phyloP scores from a whole-genome alignment of 495 filamentous ascomycete genomes.

The Corynascus novoguineensis region DNA sequence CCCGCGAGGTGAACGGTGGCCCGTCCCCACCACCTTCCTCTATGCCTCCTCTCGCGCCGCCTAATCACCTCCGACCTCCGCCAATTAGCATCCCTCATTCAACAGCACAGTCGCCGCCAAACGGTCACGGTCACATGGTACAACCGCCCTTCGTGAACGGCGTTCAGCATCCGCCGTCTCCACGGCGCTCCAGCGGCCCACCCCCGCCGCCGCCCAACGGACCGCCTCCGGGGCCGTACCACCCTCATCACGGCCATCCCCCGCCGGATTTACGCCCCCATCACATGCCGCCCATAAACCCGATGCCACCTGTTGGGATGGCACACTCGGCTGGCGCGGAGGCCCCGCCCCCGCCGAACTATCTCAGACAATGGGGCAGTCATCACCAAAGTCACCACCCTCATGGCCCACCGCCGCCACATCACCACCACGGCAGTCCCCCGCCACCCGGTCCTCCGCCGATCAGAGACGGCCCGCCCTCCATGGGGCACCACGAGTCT shows the following conservation, averaged over 20 bases:
- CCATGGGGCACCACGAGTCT: conserved; percentile 23
- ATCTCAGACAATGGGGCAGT: conserved; percentile 29
- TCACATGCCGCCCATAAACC: conserved; percentile 26
- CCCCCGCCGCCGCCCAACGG: conserved; percentile 27
- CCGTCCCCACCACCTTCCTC: conserved; percentile 29
- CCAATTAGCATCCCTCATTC: conserved; percentile 33
- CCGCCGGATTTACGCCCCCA: conserved; percentile 35
- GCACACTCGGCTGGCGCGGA: conserved; percentile 18
- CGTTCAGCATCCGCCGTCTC: conserved; percentile 34
- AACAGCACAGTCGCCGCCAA: conserved; percentile 33
- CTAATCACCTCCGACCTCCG: conserved; percentile 39
- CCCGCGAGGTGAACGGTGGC: conserved; percentile 39
- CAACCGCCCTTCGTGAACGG: conserved; percentile 38
- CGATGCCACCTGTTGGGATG: conserved; percentile 15
- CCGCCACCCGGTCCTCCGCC: conserved; percentile 18
- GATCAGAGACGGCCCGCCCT: conserved; percentile 4
- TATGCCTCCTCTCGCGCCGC: conserved; percentile 39
- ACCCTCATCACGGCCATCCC: conserved; percentile 23
- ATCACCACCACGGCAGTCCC: conserved; percentile 32
- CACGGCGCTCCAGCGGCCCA: conserved; percentile 31
- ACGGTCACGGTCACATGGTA: conserved; percentile 38
- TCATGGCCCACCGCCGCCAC: background rate
- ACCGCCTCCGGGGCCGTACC: conserved; percentile 16
- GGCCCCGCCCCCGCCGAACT: conserved; percentile 31
- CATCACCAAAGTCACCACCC: conserved; percentile 5